Evolutionary conservation across 1,284 basidiomycete species (phyloP).

Genomic region (Trichosporon coremiiforme): DNA sequence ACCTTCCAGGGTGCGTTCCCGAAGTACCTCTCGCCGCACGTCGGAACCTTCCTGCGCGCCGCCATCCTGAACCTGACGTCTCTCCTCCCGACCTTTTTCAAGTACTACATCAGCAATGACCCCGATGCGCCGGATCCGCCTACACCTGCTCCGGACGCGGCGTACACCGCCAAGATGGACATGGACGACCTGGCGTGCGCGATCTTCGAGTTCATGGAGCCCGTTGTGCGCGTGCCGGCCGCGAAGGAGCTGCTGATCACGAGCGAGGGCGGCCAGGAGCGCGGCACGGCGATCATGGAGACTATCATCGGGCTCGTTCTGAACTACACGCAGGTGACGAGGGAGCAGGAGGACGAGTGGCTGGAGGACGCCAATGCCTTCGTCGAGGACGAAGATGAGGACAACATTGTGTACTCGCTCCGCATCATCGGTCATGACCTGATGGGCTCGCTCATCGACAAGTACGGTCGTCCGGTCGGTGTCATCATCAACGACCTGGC

Average conservation of each 20-base stretch:
- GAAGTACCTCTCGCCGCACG: constrained; percentile 64
- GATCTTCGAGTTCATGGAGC: constrained; percentile 78
- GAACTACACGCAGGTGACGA: constrained; percentile 80
- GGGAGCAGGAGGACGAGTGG: constrained; percentile 84
- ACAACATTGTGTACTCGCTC: constrained; percentile 76
- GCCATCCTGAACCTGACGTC: constrained; percentile 68
- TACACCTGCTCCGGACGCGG: constrained; percentile 67
- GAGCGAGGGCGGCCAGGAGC: constrained; percentile 37
- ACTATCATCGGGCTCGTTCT: constrained; percentile 66
- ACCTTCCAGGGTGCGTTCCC: constrained; percentile 74
- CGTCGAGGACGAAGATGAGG: constrained; percentile 92
- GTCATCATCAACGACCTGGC: constrained; percentile 64
- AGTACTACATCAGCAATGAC: constrained; percentile 65
- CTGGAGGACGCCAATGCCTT: constrained; percentile 84
- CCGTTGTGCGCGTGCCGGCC: constrained; percentile 58
- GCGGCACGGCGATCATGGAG: constrained; percentile 59
- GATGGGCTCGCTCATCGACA: constrained; percentile 71
- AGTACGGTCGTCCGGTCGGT: constrained; percentile 64
- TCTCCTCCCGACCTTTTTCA: constrained; percentile 68
- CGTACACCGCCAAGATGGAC: constrained; percentile 68
- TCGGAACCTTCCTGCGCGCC: constrained; percentile 65
- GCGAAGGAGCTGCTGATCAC: constrained; percentile 33
- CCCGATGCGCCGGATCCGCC: constrained; percentile 60
- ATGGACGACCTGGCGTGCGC: constrained; percentile 69
- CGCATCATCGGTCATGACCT: constrained; percentile 83